phyloP scores from a whole-genome alignment of 352 stramenopile genomes.

The Elongisporangium anandrum region DNA sequence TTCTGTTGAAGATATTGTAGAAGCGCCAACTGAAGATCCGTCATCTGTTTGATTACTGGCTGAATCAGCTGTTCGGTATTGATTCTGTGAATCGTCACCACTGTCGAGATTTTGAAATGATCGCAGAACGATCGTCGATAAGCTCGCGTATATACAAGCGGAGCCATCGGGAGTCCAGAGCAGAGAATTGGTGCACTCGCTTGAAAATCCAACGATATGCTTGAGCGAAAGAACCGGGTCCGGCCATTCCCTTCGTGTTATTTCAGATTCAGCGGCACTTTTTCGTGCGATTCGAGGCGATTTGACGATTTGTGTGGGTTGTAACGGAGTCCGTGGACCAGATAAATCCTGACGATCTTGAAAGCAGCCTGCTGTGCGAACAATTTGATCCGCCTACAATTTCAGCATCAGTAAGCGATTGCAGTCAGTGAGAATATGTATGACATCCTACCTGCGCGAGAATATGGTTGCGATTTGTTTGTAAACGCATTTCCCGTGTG shows the following conservation, averaged over 20 bases:
- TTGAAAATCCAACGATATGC: constrained; percentile 62
- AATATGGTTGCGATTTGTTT: constrained; percentile 21
- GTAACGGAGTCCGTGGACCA: constrained; percentile 5
- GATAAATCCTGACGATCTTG: constrained; percentile 7
- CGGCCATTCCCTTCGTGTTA: constrained; percentile 45
- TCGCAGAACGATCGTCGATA: constrained; percentile 59
- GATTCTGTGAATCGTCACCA: constrained; percentile 8
- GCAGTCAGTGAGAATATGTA: not conserved
- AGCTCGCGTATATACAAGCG: constrained; percentile 54
- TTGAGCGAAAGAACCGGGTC: constrained; percentile 58
- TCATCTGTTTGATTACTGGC: not conserved
- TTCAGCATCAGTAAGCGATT: not conserved
- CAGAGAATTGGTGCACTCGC: constrained; percentile 32
- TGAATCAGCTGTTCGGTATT: constrained; percentile 1
- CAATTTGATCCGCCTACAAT: constrained; percentile 39
- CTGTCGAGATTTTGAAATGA: constrained; percentile 17
- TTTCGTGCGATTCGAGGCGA: constrained; percentile 10
- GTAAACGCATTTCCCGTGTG: not conserved
- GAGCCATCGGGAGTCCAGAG: constrained; percentile 42
- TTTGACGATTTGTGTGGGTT: constrained; percentile 5
- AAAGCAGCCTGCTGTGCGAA: constrained; percentile 35
- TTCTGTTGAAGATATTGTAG: constrained; percentile 3
- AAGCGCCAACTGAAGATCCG: not conserved
- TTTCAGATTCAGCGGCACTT: not conserved
- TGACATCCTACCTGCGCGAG: constrained; percentile 21